Evolutionary conservation across 2,329 filamentous ascomycete genomes (phyloP).

Genomic region (Cladophialophora yegresii): DNA sequence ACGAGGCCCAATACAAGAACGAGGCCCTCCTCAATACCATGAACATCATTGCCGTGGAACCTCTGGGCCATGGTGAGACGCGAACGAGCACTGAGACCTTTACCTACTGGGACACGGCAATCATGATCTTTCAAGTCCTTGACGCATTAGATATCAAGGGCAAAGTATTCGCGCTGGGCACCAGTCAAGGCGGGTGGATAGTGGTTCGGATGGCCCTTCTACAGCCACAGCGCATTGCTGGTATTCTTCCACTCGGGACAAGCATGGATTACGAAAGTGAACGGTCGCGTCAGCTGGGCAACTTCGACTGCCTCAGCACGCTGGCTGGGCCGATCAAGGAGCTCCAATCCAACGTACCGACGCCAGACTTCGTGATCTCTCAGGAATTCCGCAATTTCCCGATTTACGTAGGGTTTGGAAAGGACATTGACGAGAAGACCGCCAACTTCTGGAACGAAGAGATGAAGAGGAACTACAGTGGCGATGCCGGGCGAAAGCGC

Average conservation of each 20-base stretch:
- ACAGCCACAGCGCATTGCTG: constrained; percentile 52
- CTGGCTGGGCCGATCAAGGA: not conserved
- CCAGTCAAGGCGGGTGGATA: constrained; percentile 58
- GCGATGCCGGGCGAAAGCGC: constrained; percentile 52
- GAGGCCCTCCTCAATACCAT: constrained; percentile 42
- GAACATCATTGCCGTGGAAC: constrained; percentile 57
- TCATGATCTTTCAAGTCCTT: constrained; percentile 46
- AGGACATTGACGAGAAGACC: constrained; percentile 43
- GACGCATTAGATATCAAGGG: constrained; percentile 34
- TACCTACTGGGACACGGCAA: constrained; percentile 58
- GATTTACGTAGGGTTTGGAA: constrained; percentile 52
- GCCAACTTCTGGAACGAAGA: constrained; percentile 49
- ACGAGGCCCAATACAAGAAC: constrained; percentile 45
- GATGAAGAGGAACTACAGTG: constrained; percentile 51
- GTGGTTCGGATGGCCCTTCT: constrained; percentile 56
- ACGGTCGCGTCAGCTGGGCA: constrained; percentile 46
- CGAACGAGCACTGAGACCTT: constrained; percentile 47
- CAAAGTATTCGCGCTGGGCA: constrained; percentile 46
- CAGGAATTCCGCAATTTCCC: constrained; percentile 50
- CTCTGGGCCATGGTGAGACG: constrained; percentile 57
- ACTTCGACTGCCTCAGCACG: not conserved
- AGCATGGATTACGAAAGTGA: constrained; percentile 55
- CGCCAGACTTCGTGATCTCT: constrained; percentile 48
- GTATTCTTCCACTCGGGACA: constrained; percentile 56
- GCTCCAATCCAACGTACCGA: constrained; percentile 34